Evolutionary conservation across 2,329 filamentous ascomycete species (phyloP), one percentile per base, ranked within the genome.

Genomic region (Bipolaris zeicola): DNA sequence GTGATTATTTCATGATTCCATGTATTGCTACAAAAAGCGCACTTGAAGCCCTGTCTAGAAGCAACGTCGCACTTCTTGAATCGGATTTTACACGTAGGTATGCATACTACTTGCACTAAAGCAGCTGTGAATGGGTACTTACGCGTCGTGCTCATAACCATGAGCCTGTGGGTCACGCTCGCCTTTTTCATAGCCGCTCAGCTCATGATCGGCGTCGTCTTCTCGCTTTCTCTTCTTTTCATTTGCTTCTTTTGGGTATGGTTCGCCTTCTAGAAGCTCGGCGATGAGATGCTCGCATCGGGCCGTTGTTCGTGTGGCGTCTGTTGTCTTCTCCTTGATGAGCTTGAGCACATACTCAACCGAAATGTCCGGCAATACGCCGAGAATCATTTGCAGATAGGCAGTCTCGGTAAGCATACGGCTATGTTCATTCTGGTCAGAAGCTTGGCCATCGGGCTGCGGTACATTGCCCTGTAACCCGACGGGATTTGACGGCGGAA

Each of bases 281-380:
- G 61, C 55, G 31, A 77, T 64, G 22, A 77, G 57, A 14, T 50
- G 54, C 48, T 74, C 67, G 49, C 70, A 74, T 47, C 60, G 62
- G 5, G 45, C 58, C 3, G 50, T 56, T 18, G 69, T 68, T 10
- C 62, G 63, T n/a, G 61, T 69, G 8, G 44, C 43, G 34, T 68
- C 66, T 22, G 65, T 64, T 26, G 60, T 68, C 22, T 54, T 60
- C 34, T 68, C 63, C 39, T 58, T 53, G 36, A 75, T 70, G 20
- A 71, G 50, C 3, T 56, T 49, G 20, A 73, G 61, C 16, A 69
- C 73, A 57, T 76, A 62, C 34, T 73, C 60, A 20, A 68, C 61
- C 3, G 70, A 66, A 31, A 76, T 70, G 38, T 75, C 73, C 7
- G 74, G 72, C 5, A 76, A 61, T 7, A 77, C 64, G 33, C 71